Conservation (phyloP, 2,329 filamentous ascomycete genomes). For the Boeremia exigua region DNA sequence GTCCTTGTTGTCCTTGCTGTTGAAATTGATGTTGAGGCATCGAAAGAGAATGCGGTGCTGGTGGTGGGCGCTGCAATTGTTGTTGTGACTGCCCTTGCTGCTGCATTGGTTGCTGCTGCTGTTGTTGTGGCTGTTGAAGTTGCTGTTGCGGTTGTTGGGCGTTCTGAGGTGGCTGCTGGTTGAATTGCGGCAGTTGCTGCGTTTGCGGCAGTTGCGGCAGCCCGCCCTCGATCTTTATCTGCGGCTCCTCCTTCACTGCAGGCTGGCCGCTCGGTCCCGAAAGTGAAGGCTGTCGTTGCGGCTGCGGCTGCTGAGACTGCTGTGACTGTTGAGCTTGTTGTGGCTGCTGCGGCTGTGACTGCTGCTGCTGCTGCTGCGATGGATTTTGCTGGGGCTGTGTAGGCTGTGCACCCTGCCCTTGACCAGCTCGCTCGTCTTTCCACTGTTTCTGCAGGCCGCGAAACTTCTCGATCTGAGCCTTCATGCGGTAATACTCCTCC, state of each 20-base stretch:
- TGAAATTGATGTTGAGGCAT: slow-evolving; percentile 38
- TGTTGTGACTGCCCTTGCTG: slow-evolving; percentile 31
- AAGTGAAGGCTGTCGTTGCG: slow-evolving; percentile 38
- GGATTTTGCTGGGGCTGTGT: slow-evolving; percentile 25
- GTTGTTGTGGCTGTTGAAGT: slow-evolving; percentile 20
- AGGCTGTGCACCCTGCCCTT: slow-evolving; percentile 36
- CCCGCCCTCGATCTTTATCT: slow-evolving; percentile 47
- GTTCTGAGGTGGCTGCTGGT: slow-evolving; percentile 27
- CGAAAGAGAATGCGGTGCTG: slow-evolving; percentile 36
- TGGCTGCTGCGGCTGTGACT: slow-evolving; percentile 18
- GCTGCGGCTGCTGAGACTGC: slow-evolving; percentile 35
- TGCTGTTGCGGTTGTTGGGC: slow-evolving; percentile 18
- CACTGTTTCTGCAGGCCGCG: slow-evolving; percentile 42
- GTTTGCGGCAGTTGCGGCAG: slow-evolving; percentile 26
- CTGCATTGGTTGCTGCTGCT: slow-evolving; percentile 15
- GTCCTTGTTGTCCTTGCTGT: slow-evolving; percentile 32
- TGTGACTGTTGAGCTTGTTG: slow-evolving; percentile 8
- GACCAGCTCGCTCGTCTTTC: slow-evolving; percentile 44
- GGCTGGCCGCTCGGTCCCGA: slow-evolving; percentile 30
- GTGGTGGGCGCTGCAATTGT: slow-evolving; percentile 36
- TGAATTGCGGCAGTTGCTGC: slow-evolving; percentile 35
- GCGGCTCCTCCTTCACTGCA: slow-evolving; percentile 42
- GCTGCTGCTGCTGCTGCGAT: slow-evolving; percentile 24
- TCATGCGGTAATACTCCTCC: slow-evolving; percentile 37
- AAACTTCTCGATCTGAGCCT: slow-evolving; percentile 45